A percentile compares a stretch with the other conserved stretches of the same genome.
phyloP scores from a whole-genome alignment of 1,284 basidiomycete species.

The Earliella scabrosa region DNA sequence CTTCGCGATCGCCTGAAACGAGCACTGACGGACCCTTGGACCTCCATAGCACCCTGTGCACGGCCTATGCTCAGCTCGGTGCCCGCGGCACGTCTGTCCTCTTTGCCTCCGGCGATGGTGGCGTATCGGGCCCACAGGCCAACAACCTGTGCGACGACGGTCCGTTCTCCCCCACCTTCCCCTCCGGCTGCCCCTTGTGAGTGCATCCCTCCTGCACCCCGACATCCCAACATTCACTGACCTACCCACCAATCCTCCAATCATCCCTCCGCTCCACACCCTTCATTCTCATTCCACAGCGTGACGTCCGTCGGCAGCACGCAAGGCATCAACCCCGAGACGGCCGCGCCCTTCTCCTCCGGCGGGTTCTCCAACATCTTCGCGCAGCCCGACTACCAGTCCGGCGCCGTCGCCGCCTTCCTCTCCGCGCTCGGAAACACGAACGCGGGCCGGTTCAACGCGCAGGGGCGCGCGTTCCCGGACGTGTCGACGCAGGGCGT shows the following conservation, averaged over 20 bases:
- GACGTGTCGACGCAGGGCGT: conserved; percentile 29
- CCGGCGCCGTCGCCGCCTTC: conserved; percentile 20
- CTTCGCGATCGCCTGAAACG: background rate
- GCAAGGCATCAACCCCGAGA: conserved; percentile 47
- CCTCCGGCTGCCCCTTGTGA: conserved; percentile 57
- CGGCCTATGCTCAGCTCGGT: conserved; percentile 47
- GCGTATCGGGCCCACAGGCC: conserved; percentile 62
- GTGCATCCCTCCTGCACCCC: background rate
- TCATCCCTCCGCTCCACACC: background rate
- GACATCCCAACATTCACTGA: background rate
- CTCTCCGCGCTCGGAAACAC: conserved; percentile 22
- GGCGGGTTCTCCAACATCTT: conserved; percentile 40
- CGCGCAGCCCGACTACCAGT: conserved; percentile 23
- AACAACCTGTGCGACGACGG: conserved; percentile 44
- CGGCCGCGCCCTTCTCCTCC: conserved; percentile 45
- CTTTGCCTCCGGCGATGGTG: conserved; percentile 66
- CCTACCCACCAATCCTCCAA: conserved; percentile 51
- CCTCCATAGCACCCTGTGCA: conserved; percentile 27
- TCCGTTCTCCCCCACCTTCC: conserved; percentile 70
- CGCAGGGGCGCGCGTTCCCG: conserved; percentile 35
- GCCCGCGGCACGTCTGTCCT: conserved; percentile 62
- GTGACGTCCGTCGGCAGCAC: conserved; percentile 64
- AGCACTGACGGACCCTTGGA: background rate
- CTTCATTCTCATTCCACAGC: conserved; percentile 36
- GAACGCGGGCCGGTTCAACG: conserved; percentile 55